phyloP scores from a whole-genome alignment of 2,329 filamentous ascomycete genomes.

The Diaporthe sp. region DNA sequence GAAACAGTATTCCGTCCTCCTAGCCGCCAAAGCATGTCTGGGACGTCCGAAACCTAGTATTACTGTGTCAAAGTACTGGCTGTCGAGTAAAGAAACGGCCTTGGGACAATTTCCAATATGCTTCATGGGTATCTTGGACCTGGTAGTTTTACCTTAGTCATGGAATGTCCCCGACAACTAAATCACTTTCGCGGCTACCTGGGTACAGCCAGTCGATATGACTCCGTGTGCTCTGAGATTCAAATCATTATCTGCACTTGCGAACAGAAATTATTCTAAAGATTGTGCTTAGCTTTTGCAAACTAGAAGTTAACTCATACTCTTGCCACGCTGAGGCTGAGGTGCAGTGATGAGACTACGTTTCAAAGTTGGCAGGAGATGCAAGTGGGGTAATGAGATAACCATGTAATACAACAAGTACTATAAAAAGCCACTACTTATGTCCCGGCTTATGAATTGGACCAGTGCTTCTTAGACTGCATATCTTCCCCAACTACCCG shows the following conservation, averaged over 20 bases:
- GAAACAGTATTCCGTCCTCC: neutral
- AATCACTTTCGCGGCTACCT: neutral
- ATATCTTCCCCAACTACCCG: neutral
- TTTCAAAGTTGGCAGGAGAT: neutral
- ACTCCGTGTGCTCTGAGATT: neutral
- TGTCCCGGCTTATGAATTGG: neutral
- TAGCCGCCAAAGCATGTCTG: neutral
- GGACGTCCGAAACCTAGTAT: too few species aligned
- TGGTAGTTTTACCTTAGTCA: neutral
- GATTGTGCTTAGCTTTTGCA: neutral
- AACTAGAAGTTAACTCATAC: too few species aligned
- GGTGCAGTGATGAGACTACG: neutral
- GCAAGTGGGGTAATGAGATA: neutral
- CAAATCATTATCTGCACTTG: neutral
- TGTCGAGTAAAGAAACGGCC: too few species aligned
- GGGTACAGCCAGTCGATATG: neutral
- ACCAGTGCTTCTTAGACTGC: neutral
- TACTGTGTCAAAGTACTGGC: neutral
- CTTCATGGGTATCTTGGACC: neutral
- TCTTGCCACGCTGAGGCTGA: neutral
- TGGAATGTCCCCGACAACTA: neutral
- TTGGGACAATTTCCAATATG: neutral
- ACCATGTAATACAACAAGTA: conserved; percentile 8
- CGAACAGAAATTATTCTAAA: too few species aligned
- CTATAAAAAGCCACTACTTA: neutral